A percentile compares a stretch with the other conserved stretches of the same genome.
Conservation (phyloP, 805 yeast genomes). For the Wickerhamiella nectarea region DNA sequence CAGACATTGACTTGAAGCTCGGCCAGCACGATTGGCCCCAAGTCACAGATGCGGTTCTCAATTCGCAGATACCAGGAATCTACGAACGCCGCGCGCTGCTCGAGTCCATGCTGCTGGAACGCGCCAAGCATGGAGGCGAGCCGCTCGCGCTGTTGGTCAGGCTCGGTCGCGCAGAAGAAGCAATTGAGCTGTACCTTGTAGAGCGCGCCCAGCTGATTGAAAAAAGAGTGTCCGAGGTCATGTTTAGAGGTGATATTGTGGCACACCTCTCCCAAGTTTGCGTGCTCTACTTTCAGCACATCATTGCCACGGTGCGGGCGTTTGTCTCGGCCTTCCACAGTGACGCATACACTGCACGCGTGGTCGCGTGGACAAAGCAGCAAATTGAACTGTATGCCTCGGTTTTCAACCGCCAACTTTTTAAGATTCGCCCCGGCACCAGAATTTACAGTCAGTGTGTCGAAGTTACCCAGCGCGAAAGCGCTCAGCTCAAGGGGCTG, state of each 20-base stretch:
- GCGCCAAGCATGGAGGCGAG: conserved; percentile 9
- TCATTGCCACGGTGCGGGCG: conserved; percentile 42
- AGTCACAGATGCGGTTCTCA: conserved; percentile 17
- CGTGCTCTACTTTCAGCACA: conserved; percentile 45
- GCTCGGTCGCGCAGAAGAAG: conserved; percentile 35
- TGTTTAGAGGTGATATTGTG: conserved; percentile 41
- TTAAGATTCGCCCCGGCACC: conserved; percentile 34
- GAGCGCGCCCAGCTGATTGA: conserved; percentile 36
- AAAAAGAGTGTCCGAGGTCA: conserved; percentile 36
- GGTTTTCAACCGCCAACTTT: conserved; percentile 51
- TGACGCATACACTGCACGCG: conserved; percentile 36
- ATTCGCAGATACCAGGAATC: not conserved
- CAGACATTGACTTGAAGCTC: conserved; percentile 53
- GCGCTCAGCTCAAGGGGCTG: conserved; percentile 42
- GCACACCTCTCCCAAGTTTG: conserved; percentile 48
- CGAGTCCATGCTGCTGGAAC: conserved; percentile 1
- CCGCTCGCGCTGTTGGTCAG: conserved; percentile 27
- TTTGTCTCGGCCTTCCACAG: conserved; percentile 40
- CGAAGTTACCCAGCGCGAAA: conserved; percentile 42
- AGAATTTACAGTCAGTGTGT: conserved; percentile 43
- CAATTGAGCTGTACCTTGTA: conserved; percentile 36
- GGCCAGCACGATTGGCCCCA: conserved; percentile 46
- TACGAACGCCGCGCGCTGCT: conserved; percentile 3
- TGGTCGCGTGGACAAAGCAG: conserved; percentile 66
- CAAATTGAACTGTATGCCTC: conserved; percentile 48